Evolutionary conservation across 169 alveolate species (phyloP).

Genomic region (Theileria parva): DNA sequence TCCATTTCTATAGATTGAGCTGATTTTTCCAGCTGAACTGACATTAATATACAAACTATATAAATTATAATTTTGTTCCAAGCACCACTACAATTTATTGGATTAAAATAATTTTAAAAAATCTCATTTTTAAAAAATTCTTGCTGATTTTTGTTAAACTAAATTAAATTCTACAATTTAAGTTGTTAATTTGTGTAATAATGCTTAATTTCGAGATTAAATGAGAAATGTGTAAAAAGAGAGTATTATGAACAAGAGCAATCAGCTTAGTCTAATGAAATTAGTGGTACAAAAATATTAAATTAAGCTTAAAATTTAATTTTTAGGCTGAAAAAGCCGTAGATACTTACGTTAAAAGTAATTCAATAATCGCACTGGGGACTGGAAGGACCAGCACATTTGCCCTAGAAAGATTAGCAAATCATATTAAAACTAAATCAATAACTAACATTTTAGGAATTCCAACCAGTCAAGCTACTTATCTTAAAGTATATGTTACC

Average conservation of each 20-base stretch:
- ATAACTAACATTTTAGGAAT: slow-evolving; percentile 69
- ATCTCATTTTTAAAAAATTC: not conserved
- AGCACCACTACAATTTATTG: not conserved
- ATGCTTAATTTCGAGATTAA: not conserved
- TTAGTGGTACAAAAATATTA: slow-evolving; percentile 35
- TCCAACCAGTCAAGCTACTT: slow-evolving; percentile 71
- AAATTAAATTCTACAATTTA: not conserved
- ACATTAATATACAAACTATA: not conserved
- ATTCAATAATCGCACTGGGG: slow-evolving; percentile 81
- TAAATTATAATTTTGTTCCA: not conserved
- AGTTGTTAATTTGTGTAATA: not conserved
- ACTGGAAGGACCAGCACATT: slow-evolving; percentile 81
- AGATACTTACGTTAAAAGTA: slow-evolving; percentile 72
- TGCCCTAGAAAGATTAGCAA: slow-evolving; percentile 79
- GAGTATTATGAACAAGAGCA: slow-evolving; percentile 1
- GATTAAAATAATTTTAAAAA: not conserved
- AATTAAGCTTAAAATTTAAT: not conserved
- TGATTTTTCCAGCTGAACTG: not conserved
- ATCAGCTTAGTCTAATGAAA: slow-evolving; percentile 43
- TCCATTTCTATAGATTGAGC: not conserved
- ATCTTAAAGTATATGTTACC: not conserved
- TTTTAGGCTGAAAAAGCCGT: slow-evolving; percentile 79
- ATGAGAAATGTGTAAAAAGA: not conserved
- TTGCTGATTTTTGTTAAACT: not conserved
- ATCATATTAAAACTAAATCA: slow-evolving; percentile 60